A percentile compares a stretch with the other conserved stretches of the same genome.
Conservation (phyloP, 2,329 filamentous ascomycete genomes). For the Aspergillus novoparasiticus region DNA sequence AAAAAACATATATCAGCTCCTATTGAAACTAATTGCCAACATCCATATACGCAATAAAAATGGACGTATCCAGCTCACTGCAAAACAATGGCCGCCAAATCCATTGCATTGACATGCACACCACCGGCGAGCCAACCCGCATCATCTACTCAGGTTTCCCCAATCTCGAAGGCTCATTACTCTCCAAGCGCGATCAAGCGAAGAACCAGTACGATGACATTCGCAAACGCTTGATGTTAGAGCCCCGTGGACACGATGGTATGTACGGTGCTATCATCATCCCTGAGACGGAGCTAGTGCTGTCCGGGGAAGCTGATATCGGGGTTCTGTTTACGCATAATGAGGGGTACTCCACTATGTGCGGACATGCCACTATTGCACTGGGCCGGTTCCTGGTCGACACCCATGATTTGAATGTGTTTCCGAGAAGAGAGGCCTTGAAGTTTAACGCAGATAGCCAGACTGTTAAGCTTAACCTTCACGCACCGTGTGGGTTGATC, state of each 20-base stretch:
- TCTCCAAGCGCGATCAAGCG: conserved; percentile 45
- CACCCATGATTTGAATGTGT: conserved; percentile 42
- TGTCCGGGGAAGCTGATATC: conserved; percentile 47
- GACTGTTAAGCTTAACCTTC: conserved; percentile 39
- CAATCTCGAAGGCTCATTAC: conserved; percentile 40
- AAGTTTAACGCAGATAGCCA: conserved; percentile 26
- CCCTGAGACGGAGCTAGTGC: conserved; percentile 46
- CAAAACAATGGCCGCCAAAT: conserved; percentile 11
- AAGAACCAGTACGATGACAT: conserved; percentile 43
- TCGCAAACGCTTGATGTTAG: conserved; percentile 47
- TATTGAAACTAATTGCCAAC: neutral
- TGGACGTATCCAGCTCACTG: neutral
- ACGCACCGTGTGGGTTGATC: conserved; percentile 51
- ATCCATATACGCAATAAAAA: neutral
- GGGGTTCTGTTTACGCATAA: conserved; percentile 54
- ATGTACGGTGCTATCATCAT: conserved; percentile 56
- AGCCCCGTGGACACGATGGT: conserved; percentile 53
- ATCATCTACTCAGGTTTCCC: conserved; percentile 50
- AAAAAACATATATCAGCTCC: neutral
- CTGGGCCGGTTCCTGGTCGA: conserved; percentile 50
- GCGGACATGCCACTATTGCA: conserved; percentile 56
- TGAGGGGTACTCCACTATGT: conserved; percentile 54
- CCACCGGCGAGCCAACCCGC: conserved; percentile 53
- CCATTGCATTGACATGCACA: conserved; percentile 50
- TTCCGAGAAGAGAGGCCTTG: conserved; percentile 40